Percentiles rank a stretch among this genome's conserved stretches.
Conservation (phyloP, 208 protist genomes). For the Crithidia fasciculata region DNA sequence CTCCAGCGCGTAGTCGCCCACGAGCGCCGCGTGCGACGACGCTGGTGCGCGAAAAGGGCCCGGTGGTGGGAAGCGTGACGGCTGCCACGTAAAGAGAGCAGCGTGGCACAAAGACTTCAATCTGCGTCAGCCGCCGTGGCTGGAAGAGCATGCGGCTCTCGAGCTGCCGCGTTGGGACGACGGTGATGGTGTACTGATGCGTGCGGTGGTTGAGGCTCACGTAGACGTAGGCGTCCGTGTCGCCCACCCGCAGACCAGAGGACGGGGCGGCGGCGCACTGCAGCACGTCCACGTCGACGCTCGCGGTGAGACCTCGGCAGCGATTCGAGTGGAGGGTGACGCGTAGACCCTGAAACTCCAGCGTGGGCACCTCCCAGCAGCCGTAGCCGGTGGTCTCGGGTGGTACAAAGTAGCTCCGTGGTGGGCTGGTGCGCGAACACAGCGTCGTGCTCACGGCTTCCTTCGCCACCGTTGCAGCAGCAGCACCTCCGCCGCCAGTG, state of each 20-base stretch:
- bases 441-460: conserved; percentile 13
- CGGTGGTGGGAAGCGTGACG: conserved; percentile 21
- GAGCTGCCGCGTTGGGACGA: conserved; percentile 33
- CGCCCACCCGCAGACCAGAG: conserved; percentile 17
- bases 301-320: conserved; percentile 16
- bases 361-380: conserved; percentile 39
- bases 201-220: conserved; percentile 21
- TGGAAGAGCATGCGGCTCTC: conserved; percentile 35
- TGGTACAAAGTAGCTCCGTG: conserved; percentile 24
- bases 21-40: conserved; percentile 24
- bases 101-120: conserved; percentile 32
- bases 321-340: conserved; percentile 30
- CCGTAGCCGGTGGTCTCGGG: conserved; percentile 23
- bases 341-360: conserved; percentile 23
- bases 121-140: conserved; percentile 28
- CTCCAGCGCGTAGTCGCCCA: conserved; percentile 16
- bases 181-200: conserved; percentile 34
- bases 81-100: conserved; percentile 33
- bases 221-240: conserved; percentile 35
- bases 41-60: conserved; percentile 10
- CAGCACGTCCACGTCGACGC: conserved; percentile 29
- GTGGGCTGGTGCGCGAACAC: conserved; percentile 7
- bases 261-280: conserved; percentile 22
- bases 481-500: too few relatives aligned
- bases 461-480: neutral